A percentile compares a stretch with the other conserved stretches of the same genome.
These are phyloP conservation scores for Ophiobolus disseminans DNA, from an alignment of 2,329 filamentous ascomycete species.

Conservation along the genomic window DNA sequence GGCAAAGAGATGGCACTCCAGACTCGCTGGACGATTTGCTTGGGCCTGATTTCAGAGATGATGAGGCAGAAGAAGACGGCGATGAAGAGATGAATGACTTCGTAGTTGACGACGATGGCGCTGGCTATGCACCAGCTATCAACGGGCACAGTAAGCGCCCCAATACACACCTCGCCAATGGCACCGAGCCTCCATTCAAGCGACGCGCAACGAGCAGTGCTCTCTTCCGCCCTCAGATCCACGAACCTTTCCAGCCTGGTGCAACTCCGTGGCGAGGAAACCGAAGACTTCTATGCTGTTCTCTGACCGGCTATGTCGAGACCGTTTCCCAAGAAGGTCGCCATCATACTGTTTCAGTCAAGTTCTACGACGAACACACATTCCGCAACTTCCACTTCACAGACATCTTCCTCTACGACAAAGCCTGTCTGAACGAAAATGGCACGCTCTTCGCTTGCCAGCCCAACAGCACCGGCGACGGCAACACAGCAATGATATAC, in stretches of 20 bases:
- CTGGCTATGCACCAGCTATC: slow-evolving; percentile 74
- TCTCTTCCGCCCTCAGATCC: slow-evolving; percentile 69
- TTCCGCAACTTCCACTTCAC: slow-evolving; percentile 97
- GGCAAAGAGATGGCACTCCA: slow-evolving; percentile 64
- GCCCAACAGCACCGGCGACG: slow-evolving; percentile 54
- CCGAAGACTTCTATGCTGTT: slow-evolving; percentile 89
- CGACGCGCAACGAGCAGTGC: slow-evolving; percentile 55
- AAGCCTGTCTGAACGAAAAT: slow-evolving; percentile 85
- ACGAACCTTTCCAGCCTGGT: slow-evolving; percentile 89
- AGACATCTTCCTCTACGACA: slow-evolving; percentile 94
- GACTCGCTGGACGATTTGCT: slow-evolving; percentile 87
- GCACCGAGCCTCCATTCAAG: slow-evolving; percentile 57
- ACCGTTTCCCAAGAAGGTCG: slow-evolving; percentile 94
- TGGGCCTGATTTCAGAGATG: slow-evolving; percentile 62
- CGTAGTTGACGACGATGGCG: slow-evolving; percentile 93
- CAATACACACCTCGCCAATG: slow-evolving; percentile 56
- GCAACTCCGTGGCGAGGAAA: slow-evolving; percentile 96
- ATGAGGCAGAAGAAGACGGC: slow-evolving; percentile 55
- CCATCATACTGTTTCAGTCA: slow-evolving; percentile 87
- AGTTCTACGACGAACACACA: slow-evolving; percentile 94
- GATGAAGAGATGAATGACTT: slow-evolving; percentile 71
- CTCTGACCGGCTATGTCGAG: slow-evolving; percentile 94
- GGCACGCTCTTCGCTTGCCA: slow-evolving; percentile 86
- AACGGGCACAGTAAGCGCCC: slow-evolving; percentile 70
- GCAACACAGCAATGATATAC: slow-evolving; percentile 81